Conservation (phyloP, 352 stramenopile genomes). For the Phytophthora cactorum region DNA sequence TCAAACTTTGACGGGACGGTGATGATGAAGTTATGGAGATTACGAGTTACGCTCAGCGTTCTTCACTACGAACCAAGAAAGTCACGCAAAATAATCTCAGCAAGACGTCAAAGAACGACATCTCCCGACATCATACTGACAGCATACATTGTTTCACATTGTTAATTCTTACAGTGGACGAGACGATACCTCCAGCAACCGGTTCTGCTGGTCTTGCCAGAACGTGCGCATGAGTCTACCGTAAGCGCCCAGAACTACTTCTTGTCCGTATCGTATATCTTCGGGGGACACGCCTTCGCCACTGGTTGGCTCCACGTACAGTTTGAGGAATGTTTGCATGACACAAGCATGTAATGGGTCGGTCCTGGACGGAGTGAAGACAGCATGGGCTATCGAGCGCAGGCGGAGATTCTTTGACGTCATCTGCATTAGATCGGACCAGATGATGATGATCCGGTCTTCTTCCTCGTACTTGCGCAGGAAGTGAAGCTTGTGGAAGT, state of each 20-base stretch:
- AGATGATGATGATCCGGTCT: conserved; percentile 19
- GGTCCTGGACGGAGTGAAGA: conserved; percentile 17
- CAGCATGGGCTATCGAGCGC: conserved; percentile 5
- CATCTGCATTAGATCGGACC: conserved; percentile 22
- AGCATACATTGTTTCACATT: no score
- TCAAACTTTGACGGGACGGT: no score
- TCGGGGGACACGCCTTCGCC: not conserved
- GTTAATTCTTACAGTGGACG: not conserved
- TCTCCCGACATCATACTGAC: no score
- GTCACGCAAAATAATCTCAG: not conserved
- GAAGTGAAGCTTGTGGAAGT: conserved; percentile 26
- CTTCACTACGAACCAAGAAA: not conserved
- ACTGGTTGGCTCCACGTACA: conserved; percentile 14
- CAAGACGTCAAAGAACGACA: no score
- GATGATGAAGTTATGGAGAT: not conserved
- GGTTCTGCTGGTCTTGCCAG: conserved; percentile 24
- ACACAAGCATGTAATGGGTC: conserved; percentile 5
- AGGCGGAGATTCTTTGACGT: conserved; percentile 14
- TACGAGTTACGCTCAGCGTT: not conserved
- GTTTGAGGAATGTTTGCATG: conserved; percentile 17
- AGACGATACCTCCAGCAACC: conserved; percentile 16
- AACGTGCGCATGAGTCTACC: conserved; percentile 16
- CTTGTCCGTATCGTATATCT: conserved; percentile 18
- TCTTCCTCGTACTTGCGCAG: conserved; percentile 25
- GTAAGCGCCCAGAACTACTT: conserved; percentile 15